Base-by-base conservation (phyloP, 2,329 filamentous ascomycete species). In the Bipolaris gigantea region DNA sequence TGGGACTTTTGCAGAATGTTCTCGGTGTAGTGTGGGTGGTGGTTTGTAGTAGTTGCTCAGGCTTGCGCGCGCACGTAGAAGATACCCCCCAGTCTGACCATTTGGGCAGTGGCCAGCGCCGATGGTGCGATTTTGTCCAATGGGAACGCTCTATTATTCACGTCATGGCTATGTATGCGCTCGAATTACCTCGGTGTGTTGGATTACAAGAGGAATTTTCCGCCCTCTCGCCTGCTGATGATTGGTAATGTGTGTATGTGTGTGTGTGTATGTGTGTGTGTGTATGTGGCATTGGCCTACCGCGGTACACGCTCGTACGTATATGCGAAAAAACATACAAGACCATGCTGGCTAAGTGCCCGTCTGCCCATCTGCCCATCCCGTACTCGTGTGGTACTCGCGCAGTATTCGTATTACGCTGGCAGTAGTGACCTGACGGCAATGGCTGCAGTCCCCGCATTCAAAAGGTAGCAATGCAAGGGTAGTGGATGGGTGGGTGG, bases 291-390 rank as follows among this genome's bases (percentile, higher is more conserved):
- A n/a, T 18, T 36, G 34, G 34, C 34, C 39, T 41, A 27, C 39
- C 39, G 39, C 39, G 40, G 15, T 38, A 21, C 35, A 38, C 35
- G 18, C 34, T 36, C 34, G 34, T 18, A n/a, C 19, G 34, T 27
- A 27, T 27, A n/a, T 27, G 25, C 11, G 9, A 3, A 3, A 16
- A 34, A 6, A 15, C 33, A n/a, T 34, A 1, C 2, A 7, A 6
- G 33, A 5, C 33, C 19, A 42, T 36, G 16, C 36, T 48, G 50
- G 33, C 48, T 48, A 60, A 50, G 50, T 55, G 57, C 54, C 44
- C 34, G 13, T 1, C 2, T 16, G 50, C 48, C 44, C 34, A 30
- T 1, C 2, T 16, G 50, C 48, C 55, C 52, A 30, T 34, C 4
- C 33, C 33, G 33, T 16, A 34, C 33, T 34, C 33, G 16, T 34